These are phyloP conservation scores for Aurantiochytrium sp. DNA, from an alignment of 108 stramenopile genomes.

Conservation along the genomic window DNA sequence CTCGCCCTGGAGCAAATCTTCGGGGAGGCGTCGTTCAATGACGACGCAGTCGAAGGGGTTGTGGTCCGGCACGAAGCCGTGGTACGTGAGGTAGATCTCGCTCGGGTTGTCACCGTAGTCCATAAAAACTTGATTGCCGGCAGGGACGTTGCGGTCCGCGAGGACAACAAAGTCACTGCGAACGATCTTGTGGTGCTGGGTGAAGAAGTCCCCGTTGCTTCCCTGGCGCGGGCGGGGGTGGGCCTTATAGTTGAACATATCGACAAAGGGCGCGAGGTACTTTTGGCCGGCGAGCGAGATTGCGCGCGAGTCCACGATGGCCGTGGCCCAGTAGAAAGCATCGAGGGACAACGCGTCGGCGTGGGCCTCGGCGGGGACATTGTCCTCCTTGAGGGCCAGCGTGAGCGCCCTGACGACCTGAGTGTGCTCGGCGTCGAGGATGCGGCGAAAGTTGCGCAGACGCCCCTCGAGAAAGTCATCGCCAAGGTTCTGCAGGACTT, in stretches of 20 bases:
- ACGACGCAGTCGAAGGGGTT: conserved; percentile 77
- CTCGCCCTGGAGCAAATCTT: background rate
- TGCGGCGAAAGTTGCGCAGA: background rate
- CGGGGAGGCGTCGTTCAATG: conserved; percentile 34
- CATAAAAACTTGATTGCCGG: conserved; percentile 62
- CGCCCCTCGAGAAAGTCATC: too few species aligned
- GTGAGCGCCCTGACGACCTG: background rate
- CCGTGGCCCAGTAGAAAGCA: conserved; percentile 30
- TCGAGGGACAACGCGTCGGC: background rate
- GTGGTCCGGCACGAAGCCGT: conserved; percentile 73
- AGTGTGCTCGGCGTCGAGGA: background rate
- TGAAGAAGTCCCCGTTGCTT: conserved; percentile 33
- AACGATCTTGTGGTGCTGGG: conserved; percentile 22
- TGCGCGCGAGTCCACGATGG: conserved; percentile 62
- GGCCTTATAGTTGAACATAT: conserved; percentile 73
- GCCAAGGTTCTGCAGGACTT: background rate
- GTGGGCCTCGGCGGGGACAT: background rate
- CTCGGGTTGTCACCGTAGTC: conserved; percentile 78
- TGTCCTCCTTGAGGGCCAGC: background rate
- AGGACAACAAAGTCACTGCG: conserved; percentile 25
- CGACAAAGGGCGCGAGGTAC: conserved; percentile 70
- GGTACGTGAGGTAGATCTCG: conserved; percentile 66
- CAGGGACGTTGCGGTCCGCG: conserved; percentile 36
- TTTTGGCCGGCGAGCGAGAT: conserved; percentile 66
- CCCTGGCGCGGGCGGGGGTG: background rate